These are phyloP conservation scores for Eremothecium cymbalariae DNA, from an alignment of 1,139 yeast genomes.

Conservation along the genomic window DNA sequence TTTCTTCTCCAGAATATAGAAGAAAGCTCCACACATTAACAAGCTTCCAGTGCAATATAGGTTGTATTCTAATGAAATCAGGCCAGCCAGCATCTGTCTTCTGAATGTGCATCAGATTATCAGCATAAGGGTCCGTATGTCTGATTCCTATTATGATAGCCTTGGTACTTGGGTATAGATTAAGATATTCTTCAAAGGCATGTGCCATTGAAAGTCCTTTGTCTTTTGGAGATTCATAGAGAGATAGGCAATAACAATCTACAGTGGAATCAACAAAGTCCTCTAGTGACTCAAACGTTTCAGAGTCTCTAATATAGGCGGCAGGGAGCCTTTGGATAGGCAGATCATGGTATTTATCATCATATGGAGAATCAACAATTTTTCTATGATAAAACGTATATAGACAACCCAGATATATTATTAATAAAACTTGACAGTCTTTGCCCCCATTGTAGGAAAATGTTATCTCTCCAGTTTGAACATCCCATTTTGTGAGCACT, in stretches of 20 bases:
- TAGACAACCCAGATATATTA: constrained; percentile 28
- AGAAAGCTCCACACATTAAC: constrained; percentile 31
- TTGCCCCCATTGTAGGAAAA: constrained; percentile 34
- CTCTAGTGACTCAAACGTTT: constrained; percentile 25
- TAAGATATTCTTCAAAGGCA: constrained; percentile 25
- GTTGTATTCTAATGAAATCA: constrained; percentile 30
- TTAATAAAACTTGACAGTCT: constrained; percentile 31
- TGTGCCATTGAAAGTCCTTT: constrained; percentile 21
- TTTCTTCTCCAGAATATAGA: constrained; percentile 29
- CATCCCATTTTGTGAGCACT: constrained; percentile 28
- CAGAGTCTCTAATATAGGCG: constrained; percentile 27
- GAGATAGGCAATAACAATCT: constrained; percentile 23
- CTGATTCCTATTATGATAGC: constrained; percentile 31
- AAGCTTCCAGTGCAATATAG: constrained; percentile 31
- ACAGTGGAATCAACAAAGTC: constrained; percentile 23
- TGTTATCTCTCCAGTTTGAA: constrained; percentile 27
- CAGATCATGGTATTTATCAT: constrained; percentile 19
- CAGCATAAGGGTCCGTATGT: constrained; percentile 30
- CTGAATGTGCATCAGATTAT: constrained; percentile 24
- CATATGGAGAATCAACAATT: constrained; percentile 18
- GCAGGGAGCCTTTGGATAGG: constrained; percentile 25
- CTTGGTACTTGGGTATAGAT: constrained; percentile 22
- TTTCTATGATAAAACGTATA: constrained; percentile 25
- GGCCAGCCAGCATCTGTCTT: constrained; percentile 32
- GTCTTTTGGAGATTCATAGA: constrained; percentile 25